Percentiles rank a stretch among this genome's conserved stretches.
Evolutionary conservation across 805 yeast genomes (phyloP).

Genomic region (Candida chauliodis): DNA sequence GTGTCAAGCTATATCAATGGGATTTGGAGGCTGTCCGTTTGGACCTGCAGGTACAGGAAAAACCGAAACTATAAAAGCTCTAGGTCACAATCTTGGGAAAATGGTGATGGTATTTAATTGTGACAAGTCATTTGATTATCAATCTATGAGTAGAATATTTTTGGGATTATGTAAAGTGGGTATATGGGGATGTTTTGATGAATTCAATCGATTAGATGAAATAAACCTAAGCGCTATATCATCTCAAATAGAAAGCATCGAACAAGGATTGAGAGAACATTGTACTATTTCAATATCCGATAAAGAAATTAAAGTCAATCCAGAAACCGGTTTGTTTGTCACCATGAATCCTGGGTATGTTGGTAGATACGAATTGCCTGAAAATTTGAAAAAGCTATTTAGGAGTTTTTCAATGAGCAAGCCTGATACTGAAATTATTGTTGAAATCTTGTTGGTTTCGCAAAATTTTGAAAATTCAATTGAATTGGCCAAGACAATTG

Average conservation of each 20-base stretch:
- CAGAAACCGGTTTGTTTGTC: slow-evolving; percentile 69
- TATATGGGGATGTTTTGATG: slow-evolving; percentile 96
- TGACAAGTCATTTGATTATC: slow-evolving; percentile 83
- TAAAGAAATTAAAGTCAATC: slow-evolving; percentile 33
- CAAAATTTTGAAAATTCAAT: slow-evolving; percentile 61
- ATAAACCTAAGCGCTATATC: slow-evolving; percentile 80
- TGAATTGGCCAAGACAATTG: slow-evolving; percentile 45
- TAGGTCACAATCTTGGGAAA: slow-evolving; percentile 75
- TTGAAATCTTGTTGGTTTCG: slow-evolving; percentile 66
- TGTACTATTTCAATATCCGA: slow-evolving; percentile 41
- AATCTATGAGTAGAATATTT: slow-evolving; percentile 71
- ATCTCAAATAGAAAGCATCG: slow-evolving; percentile 71
- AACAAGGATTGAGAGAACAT: slow-evolving; percentile 43
- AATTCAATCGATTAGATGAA: slow-evolving; percentile 76
- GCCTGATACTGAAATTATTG: slow-evolving; percentile 69
- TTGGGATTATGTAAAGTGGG: slow-evolving; percentile 80
- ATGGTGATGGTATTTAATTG: slow-evolving; percentile 86
- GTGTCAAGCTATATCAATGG: slow-evolving; percentile 69
- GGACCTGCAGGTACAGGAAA: slow-evolving; percentile 99
- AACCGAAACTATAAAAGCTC: slow-evolving; percentile 83
- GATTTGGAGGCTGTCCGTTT: slow-evolving; percentile 83
- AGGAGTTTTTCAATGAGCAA: slow-evolving; percentile 67
- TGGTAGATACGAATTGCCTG: slow-evolving; percentile 82
- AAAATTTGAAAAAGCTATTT: slow-evolving; percentile 76
- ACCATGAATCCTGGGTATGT: slow-evolving; percentile 90